phyloP scores from a whole-genome alignment of 2,329 filamentous ascomycete species.

The Ceratocystis ficicola region DNA sequence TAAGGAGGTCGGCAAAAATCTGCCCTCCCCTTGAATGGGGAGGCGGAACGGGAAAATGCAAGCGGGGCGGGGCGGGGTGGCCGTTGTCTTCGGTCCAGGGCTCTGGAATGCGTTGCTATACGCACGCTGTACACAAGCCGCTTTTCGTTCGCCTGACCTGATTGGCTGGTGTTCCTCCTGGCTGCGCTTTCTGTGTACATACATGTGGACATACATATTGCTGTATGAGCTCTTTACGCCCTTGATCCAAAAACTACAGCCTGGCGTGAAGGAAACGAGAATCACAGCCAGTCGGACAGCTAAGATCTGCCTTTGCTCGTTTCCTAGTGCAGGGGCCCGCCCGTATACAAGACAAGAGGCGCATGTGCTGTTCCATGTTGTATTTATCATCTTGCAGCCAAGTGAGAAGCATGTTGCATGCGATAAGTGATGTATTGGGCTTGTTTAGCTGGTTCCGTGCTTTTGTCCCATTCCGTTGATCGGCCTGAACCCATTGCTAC shows the following conservation, averaged over 20 bases:
- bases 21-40: neutral
- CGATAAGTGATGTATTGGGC: neutral
- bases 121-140: neutral
- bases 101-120: conserved; percentile 5
- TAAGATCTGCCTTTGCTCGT: neutral
- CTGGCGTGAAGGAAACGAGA: no score
- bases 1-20: neutral
- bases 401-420: neutral
- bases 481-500: neutral
- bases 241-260: no score
- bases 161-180: no score
- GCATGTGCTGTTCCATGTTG: neutral
- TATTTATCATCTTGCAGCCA: no score
- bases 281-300: no score
- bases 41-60: neutral
- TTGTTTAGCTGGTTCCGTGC: neutral
- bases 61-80: conserved; percentile 4
- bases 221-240: no score
- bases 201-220: no score
- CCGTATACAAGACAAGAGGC: conserved; percentile 1
- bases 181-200: no score
- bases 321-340: neutral
- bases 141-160: neutral
- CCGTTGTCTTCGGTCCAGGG: neutral
- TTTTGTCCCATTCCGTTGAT: neutral